Conservation (phyloP, 805 yeast genomes). For the Candida dendrica region DNA sequence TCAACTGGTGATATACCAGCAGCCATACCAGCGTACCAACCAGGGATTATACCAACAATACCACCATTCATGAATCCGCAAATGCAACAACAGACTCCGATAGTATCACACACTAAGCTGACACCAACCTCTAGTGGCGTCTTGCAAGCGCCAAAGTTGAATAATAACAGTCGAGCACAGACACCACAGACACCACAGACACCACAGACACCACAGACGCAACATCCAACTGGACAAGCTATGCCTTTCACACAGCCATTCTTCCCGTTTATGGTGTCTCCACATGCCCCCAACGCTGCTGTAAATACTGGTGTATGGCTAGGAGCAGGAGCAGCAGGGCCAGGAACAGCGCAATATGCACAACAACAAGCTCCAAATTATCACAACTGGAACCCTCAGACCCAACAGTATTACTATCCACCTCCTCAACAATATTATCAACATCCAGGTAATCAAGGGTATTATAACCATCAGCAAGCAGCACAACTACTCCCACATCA, state of each 20-base stretch:
- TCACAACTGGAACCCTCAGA: background rate
- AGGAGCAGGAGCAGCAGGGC: background rate
- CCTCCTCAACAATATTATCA: background rate
- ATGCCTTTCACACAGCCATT: slow-evolving; percentile 1
- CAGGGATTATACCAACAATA: background rate
- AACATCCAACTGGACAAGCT: background rate
- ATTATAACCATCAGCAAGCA: too few relatives aligned
- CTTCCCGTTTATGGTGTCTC: slow-evolving; percentile 6
- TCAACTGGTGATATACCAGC: background rate
- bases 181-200: background rate
- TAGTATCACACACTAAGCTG: background rate
- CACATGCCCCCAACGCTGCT: background rate
- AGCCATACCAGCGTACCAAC: background rate
- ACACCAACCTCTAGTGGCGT: background rate
- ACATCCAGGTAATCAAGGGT: background rate
- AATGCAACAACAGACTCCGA: background rate
- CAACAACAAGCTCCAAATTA: slow-evolving; percentile 1
- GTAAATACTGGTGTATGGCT: background rate
- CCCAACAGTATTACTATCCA: background rate
- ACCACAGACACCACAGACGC: background rate
- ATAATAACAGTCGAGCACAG: background rate
- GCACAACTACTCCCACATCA: too few relatives aligned
- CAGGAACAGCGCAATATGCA: background rate
- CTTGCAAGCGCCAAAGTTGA: background rate
- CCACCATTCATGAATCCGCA: background rate